Conservation (phyloP, 768 basidiomycete genomes). For the Amanita exitialis region DNA sequence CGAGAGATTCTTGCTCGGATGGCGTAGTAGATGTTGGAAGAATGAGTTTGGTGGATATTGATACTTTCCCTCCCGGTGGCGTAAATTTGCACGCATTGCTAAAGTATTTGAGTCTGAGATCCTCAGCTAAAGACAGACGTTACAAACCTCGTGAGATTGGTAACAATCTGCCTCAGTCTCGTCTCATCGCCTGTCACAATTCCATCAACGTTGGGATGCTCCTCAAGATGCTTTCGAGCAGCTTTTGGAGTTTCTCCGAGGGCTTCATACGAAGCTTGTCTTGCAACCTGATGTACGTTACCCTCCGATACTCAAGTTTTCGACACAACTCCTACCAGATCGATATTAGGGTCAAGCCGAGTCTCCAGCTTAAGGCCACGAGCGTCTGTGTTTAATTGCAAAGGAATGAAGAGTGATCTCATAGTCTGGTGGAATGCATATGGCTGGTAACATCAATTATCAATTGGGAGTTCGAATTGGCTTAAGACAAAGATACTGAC, state of each 20-base stretch:
- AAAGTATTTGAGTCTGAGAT: neutral
- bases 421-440: conserved; percentile 74
- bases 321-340: conserved; percentile 32
- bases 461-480: neutral
- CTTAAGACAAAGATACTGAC: conserved; percentile 17
- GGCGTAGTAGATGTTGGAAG: conserved; percentile 13
- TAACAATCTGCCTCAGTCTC: conserved; percentile 70
- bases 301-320: neutral
- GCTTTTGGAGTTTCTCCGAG: conserved; percentile 36
- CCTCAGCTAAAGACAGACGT: conserved; percentile 1
- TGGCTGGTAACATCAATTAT: conserved; percentile 28
- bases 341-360: conserved; percentile 58
- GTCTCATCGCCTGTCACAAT: conserved; percentile 81
- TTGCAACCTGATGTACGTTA: conserved; percentile 35
- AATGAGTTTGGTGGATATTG: conserved; percentile 57
- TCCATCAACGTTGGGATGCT: conserved; percentile 45
- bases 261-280: conserved; percentile 49
- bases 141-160: conserved; percentile 67
- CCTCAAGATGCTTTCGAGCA: conserved; percentile 29
- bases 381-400: conserved; percentile 59
- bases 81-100: conserved; percentile 82
- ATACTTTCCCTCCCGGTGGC: conserved; percentile 54
- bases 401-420: conserved; percentile 61
- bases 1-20: conserved; percentile 9
- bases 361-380: conserved; percentile 57